Base-by-base conservation (phyloP, 768 basidiomycete species). In the Lepiota brunneoincarnata region DNA sequence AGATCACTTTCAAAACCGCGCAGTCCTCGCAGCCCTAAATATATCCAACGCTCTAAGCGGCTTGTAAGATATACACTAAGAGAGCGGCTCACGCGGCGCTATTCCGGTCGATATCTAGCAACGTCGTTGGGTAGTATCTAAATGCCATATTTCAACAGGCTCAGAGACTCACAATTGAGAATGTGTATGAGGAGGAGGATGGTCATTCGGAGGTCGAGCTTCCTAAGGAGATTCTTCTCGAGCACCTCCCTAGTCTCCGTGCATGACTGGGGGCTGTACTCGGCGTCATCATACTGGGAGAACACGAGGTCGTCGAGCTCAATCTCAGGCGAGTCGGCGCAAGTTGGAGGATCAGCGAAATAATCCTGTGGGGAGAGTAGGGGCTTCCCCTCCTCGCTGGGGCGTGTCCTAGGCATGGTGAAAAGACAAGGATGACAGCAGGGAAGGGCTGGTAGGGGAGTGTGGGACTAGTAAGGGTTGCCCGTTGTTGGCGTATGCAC, bases 1-100 rank as follows among this genome's bases (percentile, higher is more conserved):
- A 88, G 72, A 62, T 88, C 86, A 18, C 69, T 64, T 58, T 87
- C 84, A 51, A 88, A 85, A 0, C 87, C 87, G 35, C 78, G 75
- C 24, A 88, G 68, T 46, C 87, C n/a, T 72, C 24, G 86, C 87
- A 9, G 84, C 87, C 46, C 84, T 84, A 56, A 21, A 9, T 42
- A 54, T 41, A 14, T 11, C 44, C 36, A n/a, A n/a, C n/a, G n/a
- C n/a, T n/a, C n/a, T n/a, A n/a, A 26, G 43, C 21, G 35, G 20
- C 15, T 34, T 35, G 21, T 12, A 31, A 2, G 10, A 2, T 26
- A n/a, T 21, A n/a, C 23, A 12, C 18, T 15, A 21, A 40, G 41
- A 39, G 37, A 51, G 21, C 11, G 11, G 10, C 76, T 60, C 63
- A 84, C 82, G 78, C 72, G 34, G 77, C 85, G 61, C 88, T 88